Base-by-base conservation (phyloP, 2,329 filamentous ascomycete genomes). In the Bipolaris victoriae region DNA sequence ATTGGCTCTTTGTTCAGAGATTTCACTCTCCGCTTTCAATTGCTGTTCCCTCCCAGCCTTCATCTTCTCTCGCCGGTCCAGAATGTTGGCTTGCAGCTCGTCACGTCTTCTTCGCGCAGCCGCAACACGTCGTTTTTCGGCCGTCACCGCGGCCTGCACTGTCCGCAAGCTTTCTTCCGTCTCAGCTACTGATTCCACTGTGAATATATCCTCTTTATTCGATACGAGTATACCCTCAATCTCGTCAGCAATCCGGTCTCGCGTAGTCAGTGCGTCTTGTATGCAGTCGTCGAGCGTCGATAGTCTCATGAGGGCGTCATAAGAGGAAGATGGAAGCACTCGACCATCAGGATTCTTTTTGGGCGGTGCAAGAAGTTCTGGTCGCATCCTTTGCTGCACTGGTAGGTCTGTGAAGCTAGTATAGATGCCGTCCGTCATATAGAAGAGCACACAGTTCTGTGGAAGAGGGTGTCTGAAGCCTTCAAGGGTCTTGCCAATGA, bases 231-330 rank as follows among this genome's bases (percentile, higher is more conserved):
- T 74, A 11, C 61, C 60, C 58, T 90, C 90, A 62, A 97, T 96
- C 62, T 97, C 91, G n/a, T 83, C 78, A 46, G 91, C 87, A 7
- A 98, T 82, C 51, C 84, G 83, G 58, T 90, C 86, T 13, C 90
- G 87, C 0, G 91, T 96, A 1, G 88, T 85, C 9, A 97, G 79
- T 1, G 92, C 92, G 75, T 98, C 94, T 72, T 96, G 92, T 22
- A 97, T 91, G 52, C 92, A 96, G 72, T 90, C 91, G 61, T 97
- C 92, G 15, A 98, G 82, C 56, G 93, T 97, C 5, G 91, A 89
- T 10, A 98, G 82, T 58, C 90, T 89, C 88, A 97, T 94, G 18
- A 98, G 81, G 1, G 90, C 87, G 69, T 92, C 92, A 74, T 96
- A 97, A 0, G 92, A 92, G 0, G 92, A 92, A 0, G 90, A 92